These are phyloP conservation scores for Petunia secreta DNA, from an alignment of 257 asterid genomes.

Conservation along the genomic window DNA sequence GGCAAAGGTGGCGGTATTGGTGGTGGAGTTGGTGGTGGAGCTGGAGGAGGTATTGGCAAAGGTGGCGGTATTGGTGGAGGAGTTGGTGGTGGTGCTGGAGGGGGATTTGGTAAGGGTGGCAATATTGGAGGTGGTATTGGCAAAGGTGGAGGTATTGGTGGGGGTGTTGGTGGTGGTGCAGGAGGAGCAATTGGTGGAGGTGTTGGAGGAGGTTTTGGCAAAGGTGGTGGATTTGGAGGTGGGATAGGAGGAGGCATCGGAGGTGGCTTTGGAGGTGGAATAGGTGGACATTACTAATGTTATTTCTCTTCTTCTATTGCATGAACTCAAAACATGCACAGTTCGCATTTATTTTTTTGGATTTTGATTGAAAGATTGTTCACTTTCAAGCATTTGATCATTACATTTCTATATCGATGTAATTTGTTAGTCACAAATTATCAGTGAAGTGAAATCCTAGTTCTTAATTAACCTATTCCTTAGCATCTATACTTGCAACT, in stretches of 20 bases:
- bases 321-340: slow-evolving; percentile 15
- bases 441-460: slow-evolving; percentile 5
- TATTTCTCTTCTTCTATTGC: neutral
- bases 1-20: neutral
- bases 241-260: neutral
- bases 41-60: neutral
- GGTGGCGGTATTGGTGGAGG: neutral
- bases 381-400: too few relatives aligned
- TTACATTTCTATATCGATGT: too few relatives aligned
- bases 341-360: neutral
- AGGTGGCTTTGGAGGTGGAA: neutral
- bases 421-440: neutral
- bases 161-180: neutral
- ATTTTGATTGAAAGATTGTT: neutral
- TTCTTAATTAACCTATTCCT: neutral
- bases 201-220: neutral
- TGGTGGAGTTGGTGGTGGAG: neutral
- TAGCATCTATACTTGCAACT: neutral
- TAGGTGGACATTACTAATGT: slow-evolving; percentile 6
- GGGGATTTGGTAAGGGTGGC: slow-evolving; percentile 2
- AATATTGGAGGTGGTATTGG: neutral
- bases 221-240: neutral
- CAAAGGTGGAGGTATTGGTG: neutral
- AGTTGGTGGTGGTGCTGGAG: neutral
- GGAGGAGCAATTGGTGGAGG: neutral